These are phyloP conservation scores for Athelia psychrophila DNA, from an alignment of 1,284 basidiomycete species.

Conservation along the genomic window DNA sequence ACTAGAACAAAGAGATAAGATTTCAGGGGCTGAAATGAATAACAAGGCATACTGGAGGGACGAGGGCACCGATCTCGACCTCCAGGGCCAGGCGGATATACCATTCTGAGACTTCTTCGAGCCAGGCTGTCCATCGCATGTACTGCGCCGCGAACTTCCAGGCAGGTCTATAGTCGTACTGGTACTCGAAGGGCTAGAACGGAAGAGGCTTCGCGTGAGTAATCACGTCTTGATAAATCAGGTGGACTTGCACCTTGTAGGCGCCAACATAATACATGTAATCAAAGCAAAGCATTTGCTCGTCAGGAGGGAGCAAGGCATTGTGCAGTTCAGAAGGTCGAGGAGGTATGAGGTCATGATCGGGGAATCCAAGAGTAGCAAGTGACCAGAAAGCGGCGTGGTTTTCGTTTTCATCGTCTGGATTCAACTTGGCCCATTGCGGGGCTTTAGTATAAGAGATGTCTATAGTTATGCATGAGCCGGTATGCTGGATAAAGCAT, in stretches of 20 bases:
- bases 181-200: conserved; percentile 38
- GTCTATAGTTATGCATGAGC: conserved; percentile 32
- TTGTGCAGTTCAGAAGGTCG: conserved; percentile 33
- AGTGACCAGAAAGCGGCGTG: conserved; percentile 46
- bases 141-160: conserved; percentile 47
- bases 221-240: not conserved
- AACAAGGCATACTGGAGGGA: conserved; percentile 36
- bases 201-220: not conserved
- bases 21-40: not conserved
- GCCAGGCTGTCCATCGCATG: conserved; percentile 39
- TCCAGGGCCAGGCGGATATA: conserved; percentile 40
- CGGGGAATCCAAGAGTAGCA: conserved; percentile 41
- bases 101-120: conserved; percentile 34
- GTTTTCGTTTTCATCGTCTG: conserved; percentile 35
- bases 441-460: conserved; percentile 48
- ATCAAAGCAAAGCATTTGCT: conserved; percentile 52
- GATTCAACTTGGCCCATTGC: conserved; percentile 36
- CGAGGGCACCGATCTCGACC: conserved; percentile 28
- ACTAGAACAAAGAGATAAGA: conserved; percentile 35
- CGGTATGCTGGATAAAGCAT: not conserved
- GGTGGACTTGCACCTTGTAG: conserved; percentile 12
- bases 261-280: conserved; percentile 48
- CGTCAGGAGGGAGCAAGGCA: conserved; percentile 40
- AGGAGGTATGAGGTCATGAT: conserved; percentile 28
- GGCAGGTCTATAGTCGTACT: conserved; percentile 43